A percentile compares a stretch with the other conserved stretches of the same genome.
phyloP scores from a whole-genome alignment of 2,329 filamentous ascomycete genomes.

The Neonectria faginata region DNA sequence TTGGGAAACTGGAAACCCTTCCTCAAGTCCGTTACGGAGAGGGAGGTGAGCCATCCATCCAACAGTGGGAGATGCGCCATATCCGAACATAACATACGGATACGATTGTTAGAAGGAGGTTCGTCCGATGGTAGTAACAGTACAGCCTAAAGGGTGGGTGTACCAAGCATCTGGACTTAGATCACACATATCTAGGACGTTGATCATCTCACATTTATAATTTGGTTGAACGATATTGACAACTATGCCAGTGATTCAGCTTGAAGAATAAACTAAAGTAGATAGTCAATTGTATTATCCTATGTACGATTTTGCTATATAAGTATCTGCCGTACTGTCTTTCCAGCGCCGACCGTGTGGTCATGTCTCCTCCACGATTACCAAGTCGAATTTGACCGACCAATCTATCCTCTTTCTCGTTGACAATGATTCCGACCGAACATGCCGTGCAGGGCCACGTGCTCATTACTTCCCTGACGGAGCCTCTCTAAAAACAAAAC shows the following conservation, averaged over 20 bases:
- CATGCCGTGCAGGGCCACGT: conserved; percentile 11
- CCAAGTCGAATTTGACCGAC: conserved; percentile 22
- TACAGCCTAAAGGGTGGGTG: neutral
- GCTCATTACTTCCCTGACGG: conserved; percentile 21
- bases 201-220: no score
- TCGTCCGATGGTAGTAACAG: neutral
- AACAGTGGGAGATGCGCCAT: no score
- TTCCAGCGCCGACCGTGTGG: conserved; percentile 32
- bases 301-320: conserved; percentile 25
- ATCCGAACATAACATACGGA: no score
- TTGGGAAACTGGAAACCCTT: neutral
- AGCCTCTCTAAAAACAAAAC: conserved; percentile 17
- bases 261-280: neutral
- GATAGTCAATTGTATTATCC: neutral
- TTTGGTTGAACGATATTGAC: no score
- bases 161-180: no score
- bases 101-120: no score
- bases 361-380: conserved; percentile 35
- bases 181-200: no score
- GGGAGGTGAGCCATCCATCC: no score
- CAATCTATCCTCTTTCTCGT: conserved; percentile 11
- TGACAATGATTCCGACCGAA: conserved; percentile 4
- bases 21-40: no score
- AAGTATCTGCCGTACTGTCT: conserved; percentile 33
- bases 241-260: neutral